Conservation (phyloP, 345 rosid species). For the Populus nigra region DNA sequence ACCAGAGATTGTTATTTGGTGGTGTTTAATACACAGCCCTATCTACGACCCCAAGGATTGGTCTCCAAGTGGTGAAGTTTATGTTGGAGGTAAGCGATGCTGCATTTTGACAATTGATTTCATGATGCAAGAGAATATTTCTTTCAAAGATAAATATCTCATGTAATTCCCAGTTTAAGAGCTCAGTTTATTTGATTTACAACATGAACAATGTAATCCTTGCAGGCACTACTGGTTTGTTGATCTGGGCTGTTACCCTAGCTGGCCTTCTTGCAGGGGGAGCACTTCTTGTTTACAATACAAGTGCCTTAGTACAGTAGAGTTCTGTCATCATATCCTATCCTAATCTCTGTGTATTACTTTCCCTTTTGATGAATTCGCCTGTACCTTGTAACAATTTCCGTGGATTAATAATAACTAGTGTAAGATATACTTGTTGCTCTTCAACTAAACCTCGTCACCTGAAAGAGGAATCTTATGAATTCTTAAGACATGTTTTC, state of each 20-base stretch:
- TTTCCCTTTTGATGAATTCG: not conserved
- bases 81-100: constrained; percentile 61
- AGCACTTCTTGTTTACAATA: constrained; percentile 91
- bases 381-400: not conserved
- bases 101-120: not conserved
- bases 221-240: constrained; percentile 71
- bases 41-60: constrained; percentile 65
- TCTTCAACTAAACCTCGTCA: not conserved
- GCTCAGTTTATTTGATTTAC: not conserved
- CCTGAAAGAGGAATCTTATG: too few species aligned
- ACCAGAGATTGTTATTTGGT: not conserved
- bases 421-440: not conserved
- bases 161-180: not conserved
- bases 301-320: constrained; percentile 87
- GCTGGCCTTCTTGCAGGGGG: constrained; percentile 80
- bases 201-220: not conserved
- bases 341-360: not conserved
- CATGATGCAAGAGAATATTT: not conserved
- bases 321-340: not conserved
- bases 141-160: not conserved
- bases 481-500: too few species aligned
- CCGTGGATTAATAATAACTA: not conserved
- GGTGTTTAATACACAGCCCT: constrained; percentile 50
- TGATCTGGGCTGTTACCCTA: constrained; percentile 90
- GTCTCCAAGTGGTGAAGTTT: constrained; percentile 77